Evolutionary conservation across 2,329 filamentous ascomycete genomes (phyloP), one percentile per base, ranked within the genome.

Genomic region (Chrysosporium keratinophilum): DNA sequence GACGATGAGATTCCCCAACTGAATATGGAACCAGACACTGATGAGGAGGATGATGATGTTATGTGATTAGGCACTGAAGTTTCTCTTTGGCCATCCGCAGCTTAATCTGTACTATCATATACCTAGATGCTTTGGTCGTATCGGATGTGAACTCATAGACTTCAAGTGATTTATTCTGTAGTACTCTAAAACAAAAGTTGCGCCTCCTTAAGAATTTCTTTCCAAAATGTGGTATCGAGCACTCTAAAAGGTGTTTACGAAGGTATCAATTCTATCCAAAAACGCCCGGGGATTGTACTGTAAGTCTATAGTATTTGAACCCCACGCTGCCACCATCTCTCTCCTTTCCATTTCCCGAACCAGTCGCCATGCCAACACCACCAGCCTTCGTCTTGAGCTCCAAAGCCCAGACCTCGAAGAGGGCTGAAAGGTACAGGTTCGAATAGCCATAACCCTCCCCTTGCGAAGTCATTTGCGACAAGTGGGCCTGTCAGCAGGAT

Each of bases 341-440:
- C 69, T 10, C 83, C 84, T 1, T 62, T 68, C 68, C 84, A 76
- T 78, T 79, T 83, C 1, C 76, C 74, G 19, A 82, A 66, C 57
- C 78, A 71, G 19, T 75, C 67, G 33, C 73, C 65, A 58, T 76
- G 74, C 80, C 84, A 88, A 61, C 85, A 80, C 79, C 80, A 87
- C 76, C 80, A 83, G 0, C 75, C 70, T 62, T 86, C 82, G 0
- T 77, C 79, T 15, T 74, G 68, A 1, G 72, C 71, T 0, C 84
- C 85, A 34, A 84, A 72, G 0, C 85, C 84, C 14, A 90, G 34
- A 1, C 77, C 79, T 23, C 88, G 75, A n/a, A 89, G 64, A 0
- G 78, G 64, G 52, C 87, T 94, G 7, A 91, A 59, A 0, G 89
- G 88, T n/a, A 95, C 70, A 0, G 88, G 88, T 67, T 96, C 88